Evolutionary conservation across 495 filamentous ascomycete genomes (phyloP).

Genomic region (Penicillium roqueforti): DNA sequence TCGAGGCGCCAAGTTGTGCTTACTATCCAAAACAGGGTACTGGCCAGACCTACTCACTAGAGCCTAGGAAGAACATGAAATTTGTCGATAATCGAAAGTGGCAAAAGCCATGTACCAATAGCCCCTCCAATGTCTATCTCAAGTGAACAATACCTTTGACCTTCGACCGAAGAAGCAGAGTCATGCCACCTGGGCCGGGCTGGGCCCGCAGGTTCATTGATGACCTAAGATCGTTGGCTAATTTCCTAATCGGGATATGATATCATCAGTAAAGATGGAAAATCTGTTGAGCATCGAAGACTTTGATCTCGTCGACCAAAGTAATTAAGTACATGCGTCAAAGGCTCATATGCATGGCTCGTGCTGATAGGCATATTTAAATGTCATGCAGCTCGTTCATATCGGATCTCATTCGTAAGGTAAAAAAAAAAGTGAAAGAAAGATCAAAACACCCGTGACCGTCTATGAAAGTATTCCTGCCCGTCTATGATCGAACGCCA

Average conservation of each 20-base stretch:
- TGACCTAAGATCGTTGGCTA: slow-evolving; percentile 1
- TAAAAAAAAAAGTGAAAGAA: slow-evolving; percentile 13
- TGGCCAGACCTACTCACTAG: not conserved
- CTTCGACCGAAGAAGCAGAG: not conserved
- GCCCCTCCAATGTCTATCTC: not conserved
- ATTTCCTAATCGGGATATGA: slow-evolving; percentile 4
- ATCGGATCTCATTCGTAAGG: slow-evolving; percentile 1
- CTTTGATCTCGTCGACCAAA: not conserved
- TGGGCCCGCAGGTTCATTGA: not conserved
- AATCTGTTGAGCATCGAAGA: not conserved
- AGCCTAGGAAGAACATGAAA: not conserved
- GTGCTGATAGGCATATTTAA: slow-evolving; percentile 14
- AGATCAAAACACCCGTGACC: slow-evolving; percentile 24
- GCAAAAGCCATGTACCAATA: not conserved
- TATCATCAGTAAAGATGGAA: not conserved
- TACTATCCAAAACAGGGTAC: not conserved
- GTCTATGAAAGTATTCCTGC: slow-evolving; percentile 16
- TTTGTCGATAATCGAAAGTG: not conserved
- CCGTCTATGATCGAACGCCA: slow-evolving; percentile 27
- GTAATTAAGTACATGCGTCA: slow-evolving; percentile 13
- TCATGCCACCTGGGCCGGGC: not conserved
- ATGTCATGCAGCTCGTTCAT: slow-evolving; percentile 12
- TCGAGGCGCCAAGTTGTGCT: not conserved
- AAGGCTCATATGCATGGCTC: slow-evolving; percentile 12
- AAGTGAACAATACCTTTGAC: slow-evolving; percentile 3